Base-by-base conservation (phyloP, 345 rosid species). In the Moricandia moricandioides region DNA sequence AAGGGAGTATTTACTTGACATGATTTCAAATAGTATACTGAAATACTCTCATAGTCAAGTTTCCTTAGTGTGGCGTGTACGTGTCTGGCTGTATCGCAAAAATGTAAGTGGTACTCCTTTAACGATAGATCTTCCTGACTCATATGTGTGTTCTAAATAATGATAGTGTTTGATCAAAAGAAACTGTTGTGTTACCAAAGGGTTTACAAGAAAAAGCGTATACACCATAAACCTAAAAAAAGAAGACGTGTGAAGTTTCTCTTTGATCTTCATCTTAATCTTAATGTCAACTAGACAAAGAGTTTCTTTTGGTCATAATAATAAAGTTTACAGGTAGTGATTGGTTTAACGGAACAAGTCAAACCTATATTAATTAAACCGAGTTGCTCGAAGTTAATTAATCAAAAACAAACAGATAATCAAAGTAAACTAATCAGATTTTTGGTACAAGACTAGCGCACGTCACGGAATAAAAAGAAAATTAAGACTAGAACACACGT, bases 281-380 rank as follows among this genome's bases (percentile, higher is more conserved):
- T 31, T 29, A 3, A 45, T 39, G 47, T 39, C 47, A 39, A 39
- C 47, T 39, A 39, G n/a, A 10, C 47, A 39, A 11, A 39, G 47
- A 39, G 47, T 39, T 39, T 45, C 7, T n/a, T 45, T 45, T 45
- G n/a, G n/a, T 12, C 51, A 45, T 45, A 45, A 45, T 45, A 11
- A 45, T 5, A 45, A 45, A 45, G 52, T 45, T 45, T 45, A 18
- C 21, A 61, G 37, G 12, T 62, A 5, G 11, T 34, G 7, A 34
- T 59, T 59, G 69, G 63, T 52, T 64, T 11, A 64, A 3, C 56
- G 27, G 47, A 37, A 63, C 62, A 39, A 72, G 69, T 52, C 62
- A 64, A 51, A 49, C 14, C 59, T 60, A 17, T 16, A 59, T 27
- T 21, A 21, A 57, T n/a, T 16, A 31, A 64, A 51, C 37, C 52